These are phyloP conservation scores for Boletus reticulatus DNA, from an alignment of 768 basidiomycete genomes.

Conservation along the genomic window DNA sequence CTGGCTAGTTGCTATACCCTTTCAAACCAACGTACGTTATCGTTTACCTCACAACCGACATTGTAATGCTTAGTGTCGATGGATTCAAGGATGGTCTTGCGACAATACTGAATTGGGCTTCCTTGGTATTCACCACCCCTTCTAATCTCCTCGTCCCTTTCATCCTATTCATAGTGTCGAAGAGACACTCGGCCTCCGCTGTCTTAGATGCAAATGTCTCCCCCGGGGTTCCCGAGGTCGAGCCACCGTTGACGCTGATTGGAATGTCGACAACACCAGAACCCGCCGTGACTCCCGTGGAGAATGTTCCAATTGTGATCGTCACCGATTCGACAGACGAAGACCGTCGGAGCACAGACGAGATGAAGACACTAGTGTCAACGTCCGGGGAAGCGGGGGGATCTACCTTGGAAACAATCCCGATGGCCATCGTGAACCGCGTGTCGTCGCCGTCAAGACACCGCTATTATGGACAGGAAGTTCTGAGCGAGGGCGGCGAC, in stretches of 20 bases:
- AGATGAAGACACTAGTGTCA: conserved; percentile 8
- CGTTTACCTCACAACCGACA: neutral
- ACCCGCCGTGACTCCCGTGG: neutral
- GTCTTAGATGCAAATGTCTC: conserved; percentile 15
- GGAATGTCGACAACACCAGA: neutral
- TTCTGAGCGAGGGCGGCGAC: neutral
- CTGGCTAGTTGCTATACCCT: conserved; percentile 24
- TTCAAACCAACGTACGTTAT: conserved; percentile 23
- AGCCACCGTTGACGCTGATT: neutral
- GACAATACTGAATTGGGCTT: conserved; percentile 24
- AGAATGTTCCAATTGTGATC: conserved; percentile 16
- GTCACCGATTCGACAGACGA: conserved; percentile 16
- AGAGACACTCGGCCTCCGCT: conserved; percentile 18
- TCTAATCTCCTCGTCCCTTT: conserved; percentile 24
- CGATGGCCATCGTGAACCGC: conserved; percentile 16
- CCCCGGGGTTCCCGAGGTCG: neutral
- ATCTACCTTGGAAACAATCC: conserved; percentile 4
- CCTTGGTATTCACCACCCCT: conserved; percentile 23
- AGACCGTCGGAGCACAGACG: neutral
- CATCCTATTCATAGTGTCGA: conserved; percentile 19
- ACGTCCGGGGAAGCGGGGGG: neutral
- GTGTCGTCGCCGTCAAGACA: conserved; percentile 18
- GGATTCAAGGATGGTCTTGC: conserved; percentile 10
- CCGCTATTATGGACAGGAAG: conserved; percentile 19
- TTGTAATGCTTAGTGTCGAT: neutral